These are phyloP conservation scores for Solanum hybrid DNA, from an alignment of 305 asterid species.

Conservation along the genomic window DNA sequence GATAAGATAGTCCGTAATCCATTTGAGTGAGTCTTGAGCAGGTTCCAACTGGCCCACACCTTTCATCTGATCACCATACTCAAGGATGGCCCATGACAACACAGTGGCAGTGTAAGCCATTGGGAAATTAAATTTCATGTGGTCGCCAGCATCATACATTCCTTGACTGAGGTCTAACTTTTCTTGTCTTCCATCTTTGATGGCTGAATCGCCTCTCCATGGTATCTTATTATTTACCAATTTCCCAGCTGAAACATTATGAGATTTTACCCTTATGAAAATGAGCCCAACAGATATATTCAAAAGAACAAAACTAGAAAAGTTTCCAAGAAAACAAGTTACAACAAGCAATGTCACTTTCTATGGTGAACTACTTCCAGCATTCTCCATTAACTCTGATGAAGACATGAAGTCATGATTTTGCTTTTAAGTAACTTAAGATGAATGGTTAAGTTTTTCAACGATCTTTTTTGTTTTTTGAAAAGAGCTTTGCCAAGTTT, in stretches of 20 bases:
- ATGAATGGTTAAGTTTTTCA: background rate
- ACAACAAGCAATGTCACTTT: background rate
- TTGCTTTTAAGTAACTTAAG: background rate
- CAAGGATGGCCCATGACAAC: constrained; percentile 85
- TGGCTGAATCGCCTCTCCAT: constrained; percentile 92
- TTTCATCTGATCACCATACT: constrained; percentile 91
- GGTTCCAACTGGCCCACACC: constrained; percentile 50
- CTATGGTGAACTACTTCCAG: background rate
- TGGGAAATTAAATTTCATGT: constrained; percentile 89
- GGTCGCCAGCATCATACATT: constrained; percentile 94
- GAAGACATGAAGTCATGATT: background rate
- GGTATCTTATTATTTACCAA: constrained; percentile 47
- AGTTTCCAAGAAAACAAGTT: background rate
- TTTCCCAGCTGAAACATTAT: constrained; percentile 67
- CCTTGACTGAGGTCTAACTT: constrained; percentile 88
- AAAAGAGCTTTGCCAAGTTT: background rate
- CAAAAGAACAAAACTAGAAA: background rate
- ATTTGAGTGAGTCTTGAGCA: constrained; percentile 63
- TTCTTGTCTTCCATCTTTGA: constrained; percentile 62
- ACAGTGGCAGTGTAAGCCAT: constrained; percentile 95
- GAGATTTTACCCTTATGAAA: constrained; percentile 5
- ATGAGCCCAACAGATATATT: background rate
- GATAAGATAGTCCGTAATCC: constrained; percentile 81
- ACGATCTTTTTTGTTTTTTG: background rate
- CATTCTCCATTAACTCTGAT: background rate